Conservation (phyloP, 805 yeast genomes). For the Lipomyces mesembrius region DNA sequence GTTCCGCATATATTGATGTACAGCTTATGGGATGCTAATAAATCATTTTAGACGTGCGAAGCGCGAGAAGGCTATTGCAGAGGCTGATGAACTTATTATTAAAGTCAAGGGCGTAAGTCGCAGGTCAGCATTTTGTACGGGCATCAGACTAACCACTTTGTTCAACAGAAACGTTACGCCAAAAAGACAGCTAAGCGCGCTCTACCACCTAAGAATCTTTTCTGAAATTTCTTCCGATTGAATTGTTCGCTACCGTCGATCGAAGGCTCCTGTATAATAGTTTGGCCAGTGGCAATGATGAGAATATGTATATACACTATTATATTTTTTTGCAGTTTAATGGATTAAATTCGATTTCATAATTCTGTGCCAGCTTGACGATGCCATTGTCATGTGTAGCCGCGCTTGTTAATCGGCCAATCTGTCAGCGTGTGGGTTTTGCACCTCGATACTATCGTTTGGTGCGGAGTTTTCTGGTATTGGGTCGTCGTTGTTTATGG, state of each 20-base stretch:
- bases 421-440: too few relatives aligned
- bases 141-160: not conserved
- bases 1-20: not conserved
- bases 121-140: not conserved
- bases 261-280: not conserved
- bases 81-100: constrained; percentile 27
- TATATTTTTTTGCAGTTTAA: not conserved
- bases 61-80: constrained; percentile 26
- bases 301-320: not conserved
- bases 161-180: constrained; percentile 18
- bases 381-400: not conserved
- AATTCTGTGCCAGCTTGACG: not conserved
- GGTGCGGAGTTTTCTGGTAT: too few relatives aligned
- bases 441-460: too few relatives aligned
- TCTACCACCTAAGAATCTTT: constrained; percentile 28
- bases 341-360: not conserved
- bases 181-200: constrained; percentile 17
- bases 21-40: not conserved
- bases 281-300: not conserved
- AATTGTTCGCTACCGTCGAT: not conserved
- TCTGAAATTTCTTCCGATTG: constrained; percentile 9
- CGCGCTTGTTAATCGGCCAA: not conserved
- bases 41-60: constrained; percentile 25
- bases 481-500: too few relatives aligned
- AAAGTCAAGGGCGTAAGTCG: constrained; percentile 31